These are phyloP conservation scores for Graphium sp. DNA, from an alignment of 2,329 filamentous ascomycete genomes.

Conservation along the genomic window DNA sequence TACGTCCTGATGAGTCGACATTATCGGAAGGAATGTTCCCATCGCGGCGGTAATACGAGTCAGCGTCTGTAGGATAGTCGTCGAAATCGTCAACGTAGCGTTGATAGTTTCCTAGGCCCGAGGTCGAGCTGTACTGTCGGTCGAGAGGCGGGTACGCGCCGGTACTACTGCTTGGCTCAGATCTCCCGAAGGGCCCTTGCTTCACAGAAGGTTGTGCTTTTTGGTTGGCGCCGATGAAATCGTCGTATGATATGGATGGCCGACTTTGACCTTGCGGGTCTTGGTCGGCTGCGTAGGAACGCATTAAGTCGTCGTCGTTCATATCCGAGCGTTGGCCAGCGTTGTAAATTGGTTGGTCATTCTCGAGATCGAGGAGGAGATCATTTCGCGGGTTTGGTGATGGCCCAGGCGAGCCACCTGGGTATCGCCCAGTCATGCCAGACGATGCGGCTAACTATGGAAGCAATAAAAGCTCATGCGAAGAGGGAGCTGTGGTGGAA, in stretches of 20 bases:
- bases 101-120: conserved; percentile 74
- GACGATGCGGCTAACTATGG: no score
- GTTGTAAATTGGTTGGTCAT: conserved; percentile 55
- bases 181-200: conserved; percentile 16
- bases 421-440: conserved; percentile 44
- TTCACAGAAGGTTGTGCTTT: conserved; percentile 28
- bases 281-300: conserved; percentile 57
- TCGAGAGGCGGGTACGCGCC: conserved; percentile 27
- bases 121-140: conserved; percentile 54
- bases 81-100: conserved; percentile 81
- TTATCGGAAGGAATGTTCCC: conserved; percentile 25
- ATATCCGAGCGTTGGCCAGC: conserved; percentile 62
- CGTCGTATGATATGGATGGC: conserved; percentile 85
- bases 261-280: conserved; percentile 44
- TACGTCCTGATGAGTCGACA: conserved; percentile 11
- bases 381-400: conserved; percentile 29
- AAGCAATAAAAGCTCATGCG: no score
- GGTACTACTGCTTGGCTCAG: conserved; percentile 9
- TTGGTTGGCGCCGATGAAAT: conserved; percentile 63
- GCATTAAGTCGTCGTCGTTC: conserved; percentile 66
- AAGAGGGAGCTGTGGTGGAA: conserved; percentile 10
- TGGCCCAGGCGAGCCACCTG: conserved; percentile 28
- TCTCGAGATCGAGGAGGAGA: conserved; percentile 59
- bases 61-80: conserved; percentile 61
- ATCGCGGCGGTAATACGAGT: conserved; percentile 69